Percentiles rank a stretch among this genome's conserved stretches.
Evolutionary conservation across 176 grass and related monocot species (phyloP).

Genomic region (Tillandsia leiboldiana): DNA sequence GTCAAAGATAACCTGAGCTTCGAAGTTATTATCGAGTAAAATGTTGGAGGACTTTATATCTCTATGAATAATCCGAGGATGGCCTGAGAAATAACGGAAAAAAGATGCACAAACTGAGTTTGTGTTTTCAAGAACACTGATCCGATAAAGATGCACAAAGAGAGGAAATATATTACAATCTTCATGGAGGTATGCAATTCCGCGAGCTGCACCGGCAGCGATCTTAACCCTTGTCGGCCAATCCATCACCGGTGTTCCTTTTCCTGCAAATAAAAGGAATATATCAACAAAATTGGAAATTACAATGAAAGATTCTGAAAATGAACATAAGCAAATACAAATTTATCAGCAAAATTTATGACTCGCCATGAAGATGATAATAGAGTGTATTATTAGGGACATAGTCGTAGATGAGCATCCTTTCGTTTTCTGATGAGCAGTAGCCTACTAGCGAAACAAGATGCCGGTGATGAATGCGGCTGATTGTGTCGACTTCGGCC

Average conservation of each 20-base stretch:
- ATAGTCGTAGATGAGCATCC: conserved; percentile 80
- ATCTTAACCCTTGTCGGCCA: conserved; percentile 85
- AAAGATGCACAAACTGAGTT: conserved; percentile 28
- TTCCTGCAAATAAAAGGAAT: conserved; percentile 35
- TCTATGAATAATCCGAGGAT: conserved; percentile 96
- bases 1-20: conserved; percentile 71
- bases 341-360: neutral
- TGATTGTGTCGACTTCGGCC: conserved; percentile 74
- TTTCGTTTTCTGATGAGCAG: conserved; percentile 44
- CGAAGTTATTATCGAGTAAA: conserved; percentile 90
- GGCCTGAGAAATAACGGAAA: conserved; percentile 44
- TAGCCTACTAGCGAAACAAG: conserved; percentile 74
- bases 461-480: conserved; percentile 74
- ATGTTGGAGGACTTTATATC: conserved; percentile 99
- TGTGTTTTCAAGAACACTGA: neutral
- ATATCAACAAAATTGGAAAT: conserved; percentile 18
- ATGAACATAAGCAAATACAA: neutral
- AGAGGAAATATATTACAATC: conserved; percentile 58
- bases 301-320: neutral
- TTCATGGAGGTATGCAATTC: conserved; percentile 96
- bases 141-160: conserved; percentile 2
- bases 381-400: conserved; percentile 77
- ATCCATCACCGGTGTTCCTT: conserved; percentile 47
- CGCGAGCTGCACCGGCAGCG: conserved; percentile 90
- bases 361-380: conserved; percentile 66